Base-by-base conservation (phyloP, 768 basidiomycete genomes). In the Amyloporia xantha region DNA sequence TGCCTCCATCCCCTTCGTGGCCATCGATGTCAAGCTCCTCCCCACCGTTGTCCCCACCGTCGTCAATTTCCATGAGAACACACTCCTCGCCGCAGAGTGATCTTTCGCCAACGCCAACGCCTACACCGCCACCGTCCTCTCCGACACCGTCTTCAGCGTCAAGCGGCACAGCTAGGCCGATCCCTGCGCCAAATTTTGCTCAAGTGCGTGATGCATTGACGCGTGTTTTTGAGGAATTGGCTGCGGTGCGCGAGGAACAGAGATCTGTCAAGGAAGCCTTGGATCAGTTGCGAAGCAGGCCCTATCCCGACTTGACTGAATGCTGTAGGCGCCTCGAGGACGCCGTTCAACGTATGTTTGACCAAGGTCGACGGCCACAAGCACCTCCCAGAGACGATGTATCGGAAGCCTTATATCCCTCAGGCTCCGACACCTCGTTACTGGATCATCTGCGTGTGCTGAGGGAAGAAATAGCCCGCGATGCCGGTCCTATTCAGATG, bases 161-260 rank as follows among this genome's bases (percentile, higher is more conserved):
- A 1, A 63, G 62, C 38, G 53, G 48, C 11, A 76, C 74, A 1
- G 72, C 62, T 4, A 60, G 71, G 39, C 69, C 61, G 2, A 54
- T 59, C 4, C 66, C 66, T 19, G 59, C 66, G 11, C 52, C 66
- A 12, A 58, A 67, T 15, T 65, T 74, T 37, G 69, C 71, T 19
- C 69, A 73, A 27, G 65, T 87, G 35, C 71, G 75, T 13, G 73
- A 74, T 3, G 70, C 82, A 24, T 57, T 92, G 39, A 68, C 75
- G 13, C 73, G 70, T 11, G 70, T 93, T 38, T 72, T 79, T 38
- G 75, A 78, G 5, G 78, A 83, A 54, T 70, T 82, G 5, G 68
- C 70, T 9, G 77, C 74, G 7, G 62, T 95, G 19, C 71, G 78
- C 64, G 73, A 85, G 41, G 79, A 75, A 4, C 89, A 94, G 63